These are phyloP conservation scores for Sclerotiophoma versabilis DNA, from an alignment of 2,329 filamentous ascomycete genomes.

Conservation along the genomic window DNA sequence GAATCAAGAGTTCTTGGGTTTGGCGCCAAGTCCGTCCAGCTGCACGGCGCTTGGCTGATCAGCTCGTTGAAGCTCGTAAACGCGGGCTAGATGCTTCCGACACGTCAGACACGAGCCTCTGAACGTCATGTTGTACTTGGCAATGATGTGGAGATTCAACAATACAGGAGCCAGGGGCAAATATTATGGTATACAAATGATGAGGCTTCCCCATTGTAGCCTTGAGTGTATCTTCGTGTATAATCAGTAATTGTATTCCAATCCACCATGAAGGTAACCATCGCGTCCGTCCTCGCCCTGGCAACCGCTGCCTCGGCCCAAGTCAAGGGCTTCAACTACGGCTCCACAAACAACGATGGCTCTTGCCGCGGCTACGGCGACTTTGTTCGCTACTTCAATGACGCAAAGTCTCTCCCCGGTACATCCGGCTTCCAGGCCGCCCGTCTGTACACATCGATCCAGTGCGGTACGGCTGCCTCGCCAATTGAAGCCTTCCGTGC, in stretches of 20 bases:
- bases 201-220: not conserved
- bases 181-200: slow-evolving; percentile 1
- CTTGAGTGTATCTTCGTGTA: not conserved
- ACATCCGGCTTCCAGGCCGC: slow-evolving; percentile 71
- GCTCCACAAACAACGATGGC: slow-evolving; percentile 66
- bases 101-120: slow-evolving; percentile 17
- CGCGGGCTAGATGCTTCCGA: slow-evolving; percentile 1
- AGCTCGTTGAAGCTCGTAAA: slow-evolving; percentile 11
- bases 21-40: slow-evolving; percentile 10
- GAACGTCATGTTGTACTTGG: slow-evolving; percentile 19
- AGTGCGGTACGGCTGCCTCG: slow-evolving; percentile 67
- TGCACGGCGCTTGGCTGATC: slow-evolving; percentile 11
- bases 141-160: slow-evolving; percentile 4
- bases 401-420: slow-evolving; percentile 68
- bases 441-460: slow-evolving; percentile 75
- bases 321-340: slow-evolving; percentile 73
- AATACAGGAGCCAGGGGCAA: slow-evolving; percentile 13
- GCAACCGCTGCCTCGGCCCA: slow-evolving; percentile 34
- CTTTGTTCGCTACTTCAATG: slow-evolving; percentile 73
- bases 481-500: slow-evolving; percentile 46
- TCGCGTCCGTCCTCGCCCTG: slow-evolving; percentile 25
- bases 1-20: slow-evolving; percentile 7
- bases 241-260: slow-evolving; percentile 10
- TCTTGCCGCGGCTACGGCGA: slow-evolving; percentile 66
- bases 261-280: slow-evolving; percentile 22